phyloP scores from a whole-genome alignment of 2,329 filamentous ascomycete genomes.

The Colletotrichum sp. region DNA sequence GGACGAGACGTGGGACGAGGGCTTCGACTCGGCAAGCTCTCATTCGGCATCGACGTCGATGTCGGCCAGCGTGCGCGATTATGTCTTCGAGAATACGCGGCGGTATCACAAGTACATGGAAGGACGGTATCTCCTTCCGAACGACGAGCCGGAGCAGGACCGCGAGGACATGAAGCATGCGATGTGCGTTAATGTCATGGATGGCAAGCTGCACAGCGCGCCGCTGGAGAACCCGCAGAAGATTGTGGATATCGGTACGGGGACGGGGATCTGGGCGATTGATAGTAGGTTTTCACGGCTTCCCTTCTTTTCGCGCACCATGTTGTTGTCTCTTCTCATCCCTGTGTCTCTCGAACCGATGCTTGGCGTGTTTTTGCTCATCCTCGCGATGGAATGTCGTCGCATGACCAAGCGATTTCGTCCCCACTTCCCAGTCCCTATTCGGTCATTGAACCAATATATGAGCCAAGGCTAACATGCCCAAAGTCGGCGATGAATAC shows the following conservation, averaged over 20 bases:
- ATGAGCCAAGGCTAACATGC: background rate
- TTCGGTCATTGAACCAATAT: background rate
- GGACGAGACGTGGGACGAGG: constrained; percentile 1
- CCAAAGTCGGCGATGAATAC: constrained; percentile 38
- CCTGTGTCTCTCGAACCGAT: background rate
- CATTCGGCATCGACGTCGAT: constrained; percentile 14
- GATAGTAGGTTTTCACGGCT: constrained; percentile 31
- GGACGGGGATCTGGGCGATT: constrained; percentile 50
- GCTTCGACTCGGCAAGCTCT: constrained; percentile 1
- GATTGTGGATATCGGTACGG: constrained; percentile 49
- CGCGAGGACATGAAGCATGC: constrained; percentile 19
- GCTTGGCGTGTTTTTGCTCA: background rate
- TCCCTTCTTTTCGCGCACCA: no score
- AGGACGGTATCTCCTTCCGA: constrained; percentile 42
- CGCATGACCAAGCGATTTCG: background rate
- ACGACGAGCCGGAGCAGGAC: constrained; percentile 36
- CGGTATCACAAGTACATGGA: constrained; percentile 46
- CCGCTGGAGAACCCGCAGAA: constrained; percentile 39
- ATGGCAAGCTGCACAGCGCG: constrained; percentile 39
- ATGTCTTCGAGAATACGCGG: constrained; percentile 41
- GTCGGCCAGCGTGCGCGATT: constrained; percentile 13
- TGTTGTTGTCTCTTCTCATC: background rate
- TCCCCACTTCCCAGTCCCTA: background rate
- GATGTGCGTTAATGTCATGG: constrained; percentile 36
- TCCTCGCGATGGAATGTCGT: background rate